Evolutionary conservation across 2,329 filamentous ascomycete species (phyloP), one percentile per base, ranked within the genome.

Genomic region (Pseudopithomyces maydicus): DNA sequence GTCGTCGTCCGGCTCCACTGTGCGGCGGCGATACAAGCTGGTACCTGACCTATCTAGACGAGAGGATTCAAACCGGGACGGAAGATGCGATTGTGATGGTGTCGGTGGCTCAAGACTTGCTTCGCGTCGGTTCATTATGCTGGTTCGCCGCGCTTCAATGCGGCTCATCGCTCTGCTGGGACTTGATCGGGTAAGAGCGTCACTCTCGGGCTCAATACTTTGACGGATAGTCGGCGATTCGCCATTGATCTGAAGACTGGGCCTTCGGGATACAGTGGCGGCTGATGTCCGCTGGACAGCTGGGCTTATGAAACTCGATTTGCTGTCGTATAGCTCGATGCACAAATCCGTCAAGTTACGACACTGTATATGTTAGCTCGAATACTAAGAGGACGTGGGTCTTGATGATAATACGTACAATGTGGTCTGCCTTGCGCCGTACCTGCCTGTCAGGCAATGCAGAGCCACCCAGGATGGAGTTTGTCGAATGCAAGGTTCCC

Each of bases 331-430:
- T 14, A 99, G 80, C 0, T 92, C 90, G 54, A 99, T 85, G 71
- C 92, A 97, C 6, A 99, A 82, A 75, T 99, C 95, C 0, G 94
- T 98, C 63, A 99, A 79, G 69, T 90, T 95, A 52, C 94, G 89
- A 74, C 95, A 98, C 44, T 47, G 3, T 32, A 12, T 3, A 35
- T n/a, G 32, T 47, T 29, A 47, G 44, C 14, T 12, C 6, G 20
- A 14, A 6, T 15, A 29, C 26, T 10, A 8, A 6, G 12, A 47
- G n/a, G 17, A 11, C 26, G 11, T 4, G 5, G 2, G 17, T 8
- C 35, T 14, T 17, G n/a, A 17, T 3, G 15, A 14, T 23, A 29
- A 29, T 29, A 32, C 44, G 6, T 36, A 47, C 43, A 36, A 99
- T 87, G 70, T 90, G 92, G 72, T 99, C 94, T 26, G 92, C 91